A percentile compares a stretch with the other conserved stretches of the same genome.
phyloP scores from a whole-genome alignment of 129 eudicot species.

The Escallonia herrerae region DNA sequence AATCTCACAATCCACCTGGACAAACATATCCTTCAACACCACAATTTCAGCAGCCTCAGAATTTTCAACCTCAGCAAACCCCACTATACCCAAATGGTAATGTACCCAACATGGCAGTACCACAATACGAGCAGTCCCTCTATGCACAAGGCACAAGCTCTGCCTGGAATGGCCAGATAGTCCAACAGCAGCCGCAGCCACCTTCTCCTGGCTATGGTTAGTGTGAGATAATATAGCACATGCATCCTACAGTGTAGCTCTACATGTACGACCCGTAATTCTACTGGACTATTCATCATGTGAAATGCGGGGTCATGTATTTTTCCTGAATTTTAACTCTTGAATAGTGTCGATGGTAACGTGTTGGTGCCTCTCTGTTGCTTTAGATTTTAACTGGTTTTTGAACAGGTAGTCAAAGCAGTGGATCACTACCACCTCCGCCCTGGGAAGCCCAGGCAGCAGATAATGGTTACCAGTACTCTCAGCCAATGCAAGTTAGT shows the following conservation, averaged over 20 bases:
- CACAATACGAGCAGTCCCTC: slow-evolving; percentile 45
- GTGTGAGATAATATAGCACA: slow-evolving; percentile 9
- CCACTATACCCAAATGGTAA: slow-evolving; percentile 45
- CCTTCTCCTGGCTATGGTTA: slow-evolving; percentile 54
- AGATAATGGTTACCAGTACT: slow-evolving; percentile 25
- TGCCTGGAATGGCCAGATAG: slow-evolving; percentile 59
- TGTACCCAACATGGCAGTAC: slow-evolving; percentile 26
- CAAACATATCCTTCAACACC: slow-evolving; percentile 40
- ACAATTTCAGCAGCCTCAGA: slow-evolving; percentile 48
- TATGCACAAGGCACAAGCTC: slow-evolving; percentile 40
- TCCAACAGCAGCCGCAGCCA: slow-evolving; percentile 49
- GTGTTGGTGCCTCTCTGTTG: no score
- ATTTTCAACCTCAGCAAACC: slow-evolving; percentile 27
- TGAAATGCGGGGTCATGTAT: no score
- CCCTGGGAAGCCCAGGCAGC: slow-evolving; percentile 80
- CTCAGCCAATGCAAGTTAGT: slow-evolving; percentile 23
- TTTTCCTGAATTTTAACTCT: no score
- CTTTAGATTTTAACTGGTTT: neutral
- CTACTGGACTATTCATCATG: no score
- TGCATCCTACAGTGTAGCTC: no score
- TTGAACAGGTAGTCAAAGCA: slow-evolving; percentile 43
- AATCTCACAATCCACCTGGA: slow-evolving; percentile 28
- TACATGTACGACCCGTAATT: no score
- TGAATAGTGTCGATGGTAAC: no score
- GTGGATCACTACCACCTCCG: slow-evolving; percentile 65